phyloP scores from a whole-genome alignment of 805 yeast genomes.

The Candida hispaniensis region DNA sequence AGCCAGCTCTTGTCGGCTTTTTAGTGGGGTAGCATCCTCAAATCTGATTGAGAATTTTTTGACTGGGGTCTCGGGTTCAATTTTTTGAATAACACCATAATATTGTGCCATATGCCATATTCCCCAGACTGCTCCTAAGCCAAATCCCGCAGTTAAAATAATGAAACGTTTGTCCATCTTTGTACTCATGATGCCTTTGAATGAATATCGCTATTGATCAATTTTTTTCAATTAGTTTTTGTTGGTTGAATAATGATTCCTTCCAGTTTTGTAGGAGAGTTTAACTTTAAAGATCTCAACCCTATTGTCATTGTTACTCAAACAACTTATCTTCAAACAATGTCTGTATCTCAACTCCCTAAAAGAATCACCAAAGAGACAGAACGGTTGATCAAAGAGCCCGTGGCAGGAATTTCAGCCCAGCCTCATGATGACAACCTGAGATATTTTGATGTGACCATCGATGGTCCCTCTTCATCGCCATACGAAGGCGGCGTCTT shows the following conservation, averaged over 20 bases:
- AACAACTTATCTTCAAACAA: no score
- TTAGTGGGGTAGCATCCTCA: conserved; percentile 10
- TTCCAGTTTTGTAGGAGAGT: no score
- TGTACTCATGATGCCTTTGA: no score
- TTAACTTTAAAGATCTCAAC: no score
- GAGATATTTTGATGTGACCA: conserved; percentile 82
- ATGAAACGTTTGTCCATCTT: no score
- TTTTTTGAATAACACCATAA: conserved; percentile 4
- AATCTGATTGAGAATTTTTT: conserved; percentile 2
- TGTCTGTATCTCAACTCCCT: conserved; percentile 6
- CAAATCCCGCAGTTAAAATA: conserved; percentile 6
- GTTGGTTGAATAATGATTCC: no score
- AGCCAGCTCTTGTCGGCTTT: not conserved
- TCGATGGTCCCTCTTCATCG: conserved; percentile 83
- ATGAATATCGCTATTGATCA: no score
- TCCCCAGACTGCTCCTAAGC: conserved; percentile 8
- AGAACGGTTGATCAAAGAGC: conserved; percentile 81
- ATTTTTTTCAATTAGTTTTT: no score
- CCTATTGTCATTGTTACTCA: no score
- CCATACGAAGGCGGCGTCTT: conserved; percentile 79
- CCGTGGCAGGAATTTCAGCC: conserved; percentile 93
- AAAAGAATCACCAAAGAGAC: conserved; percentile 44
- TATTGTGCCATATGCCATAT: conserved; percentile 11
- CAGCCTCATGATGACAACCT: conserved; percentile 89
- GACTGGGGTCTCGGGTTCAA: conserved; percentile 5